Percentiles rank a stretch among this genome's conserved stretches.
These are phyloP conservation scores for Ogataea ganodermae DNA, from an alignment of 805 yeast species.

Conservation along the genomic window DNA sequence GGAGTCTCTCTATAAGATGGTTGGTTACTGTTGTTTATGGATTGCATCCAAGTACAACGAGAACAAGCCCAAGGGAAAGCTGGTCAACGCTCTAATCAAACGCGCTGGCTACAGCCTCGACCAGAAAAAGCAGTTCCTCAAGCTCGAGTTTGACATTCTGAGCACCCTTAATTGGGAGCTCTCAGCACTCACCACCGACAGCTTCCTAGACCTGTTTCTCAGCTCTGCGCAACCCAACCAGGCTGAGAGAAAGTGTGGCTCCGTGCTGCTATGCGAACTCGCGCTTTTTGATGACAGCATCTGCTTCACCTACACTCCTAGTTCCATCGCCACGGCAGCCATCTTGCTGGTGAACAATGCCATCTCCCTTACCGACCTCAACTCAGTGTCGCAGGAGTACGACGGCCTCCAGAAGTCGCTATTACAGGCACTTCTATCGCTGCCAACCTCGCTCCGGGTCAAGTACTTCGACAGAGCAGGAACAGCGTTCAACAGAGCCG, in stretches of 20 bases:
- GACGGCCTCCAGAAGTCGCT: constrained; percentile 33
- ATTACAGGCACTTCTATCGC: constrained; percentile 24
- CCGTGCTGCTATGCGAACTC: constrained; percentile 65
- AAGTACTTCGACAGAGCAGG: constrained; percentile 27
- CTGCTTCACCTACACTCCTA: constrained; percentile 49
- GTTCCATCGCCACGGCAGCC: constrained; percentile 54
- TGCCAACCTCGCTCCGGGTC: constrained; percentile 29
- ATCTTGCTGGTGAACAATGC: constrained; percentile 48
- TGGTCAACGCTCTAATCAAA: constrained; percentile 32
- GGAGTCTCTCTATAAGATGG: constrained; percentile 38
- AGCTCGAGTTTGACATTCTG: constrained; percentile 69
- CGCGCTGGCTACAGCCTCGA: constrained; percentile 33
- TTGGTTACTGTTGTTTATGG: constrained; percentile 49
- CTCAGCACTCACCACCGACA: constrained; percentile 61
- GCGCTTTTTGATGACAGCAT: constrained; percentile 62
- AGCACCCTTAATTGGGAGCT: constrained; percentile 66
- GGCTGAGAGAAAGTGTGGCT: constrained; percentile 54
- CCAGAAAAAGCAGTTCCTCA: constrained; percentile 42
- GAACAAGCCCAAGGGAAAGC: constrained; percentile 53
- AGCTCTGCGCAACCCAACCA: constrained; percentile 35
- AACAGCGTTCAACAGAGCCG: constrained; percentile 20
- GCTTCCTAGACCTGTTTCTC: constrained; percentile 59
- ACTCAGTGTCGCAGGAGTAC: constrained; percentile 31
- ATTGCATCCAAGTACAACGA: constrained; percentile 48
- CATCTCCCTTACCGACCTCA: constrained; percentile 36